Evolutionary conservation across 768 basidiomycete genomes (phyloP).

Genomic region (Psilocybe subaeruginosa): DNA sequence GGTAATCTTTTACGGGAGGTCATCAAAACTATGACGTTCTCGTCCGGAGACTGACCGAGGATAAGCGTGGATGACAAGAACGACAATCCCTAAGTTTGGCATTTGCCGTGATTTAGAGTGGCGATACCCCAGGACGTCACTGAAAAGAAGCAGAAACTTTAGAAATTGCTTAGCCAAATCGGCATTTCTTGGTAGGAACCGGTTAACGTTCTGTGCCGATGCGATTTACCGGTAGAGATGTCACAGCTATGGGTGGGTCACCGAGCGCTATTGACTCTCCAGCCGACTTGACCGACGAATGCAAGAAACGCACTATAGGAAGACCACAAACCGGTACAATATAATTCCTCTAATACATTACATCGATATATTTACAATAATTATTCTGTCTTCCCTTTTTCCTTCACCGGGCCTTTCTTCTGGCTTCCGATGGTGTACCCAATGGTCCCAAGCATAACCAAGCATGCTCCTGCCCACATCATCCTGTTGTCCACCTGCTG

Average conservation of each 20-base stretch:
- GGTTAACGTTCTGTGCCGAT: no score
- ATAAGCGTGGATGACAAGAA: not conserved
- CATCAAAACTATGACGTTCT: not conserved
- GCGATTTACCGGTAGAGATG: no score
- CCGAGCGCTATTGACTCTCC: no score
- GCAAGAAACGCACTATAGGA: no score
- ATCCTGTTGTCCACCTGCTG: conserved; percentile 39
- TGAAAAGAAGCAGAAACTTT: no score
- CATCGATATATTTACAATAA: not conserved
- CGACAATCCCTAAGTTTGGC: not conserved
- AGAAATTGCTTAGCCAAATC: no score
- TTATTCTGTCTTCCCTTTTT: conserved; percentile 20
- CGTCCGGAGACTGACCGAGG: not conserved
- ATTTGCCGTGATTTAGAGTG: not conserved
- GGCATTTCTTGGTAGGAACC: no score
- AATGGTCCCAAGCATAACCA: conserved; percentile 75
- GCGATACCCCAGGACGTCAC: not conserved
- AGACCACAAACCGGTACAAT: no score
- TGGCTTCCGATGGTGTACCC: conserved; percentile 58
- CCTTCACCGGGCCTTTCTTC: conserved; percentile 18
- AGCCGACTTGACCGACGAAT: no score
- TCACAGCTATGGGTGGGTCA: no score
- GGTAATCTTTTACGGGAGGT: no score
- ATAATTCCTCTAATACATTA: not conserved
- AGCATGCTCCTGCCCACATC: conserved; percentile 71